Evolutionary conservation across 805 yeast species (phyloP), one percentile per base, ranked within the genome.

Genomic region (Pichia insulana): DNA sequence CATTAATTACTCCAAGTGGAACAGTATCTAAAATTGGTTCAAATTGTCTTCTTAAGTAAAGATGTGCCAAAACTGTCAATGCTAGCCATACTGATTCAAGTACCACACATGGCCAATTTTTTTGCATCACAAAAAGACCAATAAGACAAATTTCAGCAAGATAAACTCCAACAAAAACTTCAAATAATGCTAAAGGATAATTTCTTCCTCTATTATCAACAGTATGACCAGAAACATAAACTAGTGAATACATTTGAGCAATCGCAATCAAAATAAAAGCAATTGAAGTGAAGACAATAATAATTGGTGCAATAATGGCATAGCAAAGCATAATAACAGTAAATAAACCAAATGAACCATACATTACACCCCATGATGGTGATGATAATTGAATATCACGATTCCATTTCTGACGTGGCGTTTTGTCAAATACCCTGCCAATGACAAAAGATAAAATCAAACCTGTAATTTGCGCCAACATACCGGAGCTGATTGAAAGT

Each of bases 361-460:
- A 90, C 12, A 76, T 67, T 15, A 83, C 78, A 39, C 97, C 95
- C 84, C 89, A 88, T 19, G 76, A 72, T 35, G 89, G 83, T 34
- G 73, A 69, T 11, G 78, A 71, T 52, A 90, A 67, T 2, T 68
- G 70, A 58, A 76, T 76, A 58, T 63, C 75, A 56, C 96, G 78
- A 46, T 62, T 75, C 96, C 96, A 90, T 67, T 82, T 84, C 64
- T 86, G 80, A 65, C 97, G 79, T 47, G 97, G 97, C 6, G 97
- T 87, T 41, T 74, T 71, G 60, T 88, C 96, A 47, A 92, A 71
- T 18, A 87, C 46, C 49, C 67, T 68, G 26, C 92, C 85, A 45
- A 89, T 67, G 30, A 82, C 65, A 57, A 83, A 79, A 40, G 83
- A 79, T 49, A 89, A 67, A 41, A 84, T 70, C 54, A 92, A 68